phyloP scores from a whole-genome alignment of 305 asterid genomes.

The Plantago lanceolata region DNA sequence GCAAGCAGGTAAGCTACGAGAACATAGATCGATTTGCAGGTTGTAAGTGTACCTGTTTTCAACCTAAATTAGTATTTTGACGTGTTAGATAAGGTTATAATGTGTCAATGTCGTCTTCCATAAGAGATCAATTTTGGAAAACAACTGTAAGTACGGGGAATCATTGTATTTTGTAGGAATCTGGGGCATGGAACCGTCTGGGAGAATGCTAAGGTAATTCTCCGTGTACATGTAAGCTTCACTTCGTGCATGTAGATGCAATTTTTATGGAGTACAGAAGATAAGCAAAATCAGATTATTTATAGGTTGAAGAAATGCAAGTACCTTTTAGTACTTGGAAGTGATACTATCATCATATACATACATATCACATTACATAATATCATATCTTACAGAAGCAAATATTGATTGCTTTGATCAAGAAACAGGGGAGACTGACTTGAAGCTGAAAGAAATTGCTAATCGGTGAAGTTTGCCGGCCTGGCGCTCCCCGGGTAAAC shows the following conservation, averaged over 20 bases:
- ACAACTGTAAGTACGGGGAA: not conserved
- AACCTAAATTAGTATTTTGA: too few relatives aligned
- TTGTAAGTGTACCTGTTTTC: not conserved
- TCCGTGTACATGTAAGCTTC: not conserved
- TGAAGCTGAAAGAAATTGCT: not conserved
- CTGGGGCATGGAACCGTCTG: not conserved
- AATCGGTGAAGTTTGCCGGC: slow-evolving; percentile 21
- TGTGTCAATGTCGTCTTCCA: not conserved
- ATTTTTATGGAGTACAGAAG: not conserved
- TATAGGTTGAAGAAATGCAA: too few relatives aligned
- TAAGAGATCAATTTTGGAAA: not conserved
- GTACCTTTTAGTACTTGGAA: too few relatives aligned
- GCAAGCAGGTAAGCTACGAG: not conserved
- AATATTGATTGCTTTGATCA: not conserved
- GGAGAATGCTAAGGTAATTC: not conserved
- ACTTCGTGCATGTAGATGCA: not conserved
- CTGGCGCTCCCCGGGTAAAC: slow-evolving; percentile 31
- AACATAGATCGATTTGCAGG: not conserved
- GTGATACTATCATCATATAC: too few relatives aligned
- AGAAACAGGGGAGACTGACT: not conserved
- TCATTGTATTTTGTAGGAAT: not conserved
- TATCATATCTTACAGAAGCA: not conserved
- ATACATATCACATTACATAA: too few relatives aligned
- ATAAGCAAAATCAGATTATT: too few relatives aligned
- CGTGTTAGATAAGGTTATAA: not conserved